phyloP scores from a whole-genome alignment of 2,329 filamentous ascomycete genomes.

The Colletotrichum plurivorum region DNA sequence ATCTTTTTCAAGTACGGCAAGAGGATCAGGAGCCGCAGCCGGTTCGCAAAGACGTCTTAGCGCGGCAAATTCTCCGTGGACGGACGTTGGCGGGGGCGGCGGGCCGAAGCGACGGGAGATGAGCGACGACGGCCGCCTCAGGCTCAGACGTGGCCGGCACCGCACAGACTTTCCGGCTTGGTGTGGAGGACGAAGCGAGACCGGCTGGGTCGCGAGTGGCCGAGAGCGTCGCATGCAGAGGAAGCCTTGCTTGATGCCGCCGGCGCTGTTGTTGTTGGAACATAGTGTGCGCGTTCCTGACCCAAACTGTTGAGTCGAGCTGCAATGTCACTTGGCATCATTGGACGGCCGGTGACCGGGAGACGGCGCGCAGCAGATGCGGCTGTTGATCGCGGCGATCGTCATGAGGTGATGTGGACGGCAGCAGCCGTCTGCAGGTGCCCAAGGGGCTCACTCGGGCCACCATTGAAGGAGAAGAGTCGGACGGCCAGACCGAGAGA shows the following conservation, averaged over 20 bases:
- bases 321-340: slow-evolving; percentile 18
- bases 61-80: slow-evolving; percentile 1
- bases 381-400: slow-evolving; percentile 37
- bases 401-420: slow-evolving; percentile 16
- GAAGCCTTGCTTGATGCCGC: neutral
- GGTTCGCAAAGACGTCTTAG: slow-evolving; percentile 58
- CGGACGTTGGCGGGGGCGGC: slow-evolving; percentile 2
- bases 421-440: slow-evolving; percentile 32
- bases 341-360: slow-evolving; percentile 25
- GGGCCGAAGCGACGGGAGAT: slow-evolving; percentile 20
- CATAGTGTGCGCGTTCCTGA: slow-evolving; percentile 29
- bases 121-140: slow-evolving; percentile 10
- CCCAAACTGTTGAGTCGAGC: slow-evolving; percentile 21
- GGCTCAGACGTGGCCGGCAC: slow-evolving; percentile 23
- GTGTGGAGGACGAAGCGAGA: slow-evolving; percentile 19
- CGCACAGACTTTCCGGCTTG: slow-evolving; percentile 30
- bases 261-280: slow-evolving; percentile 2
- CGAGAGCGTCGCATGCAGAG: slow-evolving; percentile 16
- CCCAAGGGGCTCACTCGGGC: neutral
- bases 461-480: slow-evolving; percentile 21
- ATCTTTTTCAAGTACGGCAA: slow-evolving; percentile 75
- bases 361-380: slow-evolving; percentile 26
- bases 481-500: slow-evolving; percentile 7
- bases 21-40: slow-evolving; percentile 67
- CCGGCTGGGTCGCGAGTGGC: slow-evolving; percentile 6